A percentile compares a stretch with the other conserved stretches of the same genome.
These are phyloP conservation scores for Gomphus bonarii DNA, from an alignment of 1,284 basidiomycete species.

Conservation along the genomic window DNA sequence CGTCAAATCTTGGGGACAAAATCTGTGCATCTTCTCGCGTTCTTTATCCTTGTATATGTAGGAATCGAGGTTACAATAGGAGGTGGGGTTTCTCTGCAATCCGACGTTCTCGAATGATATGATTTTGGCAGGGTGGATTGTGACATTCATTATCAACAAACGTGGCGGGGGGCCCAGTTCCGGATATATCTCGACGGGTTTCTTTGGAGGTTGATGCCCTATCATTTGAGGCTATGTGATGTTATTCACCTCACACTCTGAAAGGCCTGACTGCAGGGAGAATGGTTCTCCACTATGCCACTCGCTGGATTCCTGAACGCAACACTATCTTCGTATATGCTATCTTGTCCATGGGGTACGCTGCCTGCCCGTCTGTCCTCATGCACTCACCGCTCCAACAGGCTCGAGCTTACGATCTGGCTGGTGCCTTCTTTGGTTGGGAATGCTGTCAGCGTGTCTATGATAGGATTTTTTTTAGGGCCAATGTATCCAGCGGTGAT, in stretches of 20 bases:
- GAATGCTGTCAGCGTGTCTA: constrained; percentile 46
- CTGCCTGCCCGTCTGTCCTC: not conserved
- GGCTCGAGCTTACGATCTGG: constrained; percentile 56
- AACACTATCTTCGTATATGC: constrained; percentile 30
- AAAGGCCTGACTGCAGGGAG: constrained; percentile 35
- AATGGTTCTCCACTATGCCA: constrained; percentile 26
- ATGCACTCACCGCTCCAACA: constrained; percentile 14
- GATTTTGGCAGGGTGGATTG: constrained; percentile 36
- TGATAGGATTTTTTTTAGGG: constrained; percentile 18
- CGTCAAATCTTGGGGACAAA: constrained; percentile 28
- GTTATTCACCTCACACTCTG: constrained; percentile 8
- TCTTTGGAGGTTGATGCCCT: constrained; percentile 32
- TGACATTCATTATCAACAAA: constrained; percentile 37
- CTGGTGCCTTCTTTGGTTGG: constrained; percentile 47
- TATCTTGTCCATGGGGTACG: constrained; percentile 26
- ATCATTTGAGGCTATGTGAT: constrained; percentile 4
- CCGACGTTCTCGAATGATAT: not conserved
- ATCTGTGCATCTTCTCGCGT: constrained; percentile 31
- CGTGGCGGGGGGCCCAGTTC: constrained; percentile 36
- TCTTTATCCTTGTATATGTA: constrained; percentile 37
- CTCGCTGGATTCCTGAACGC: constrained; percentile 28
- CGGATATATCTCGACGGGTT: constrained; percentile 42
- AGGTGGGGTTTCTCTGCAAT: constrained; percentile 18
- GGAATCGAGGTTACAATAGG: constrained; percentile 39
- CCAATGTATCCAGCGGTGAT: constrained; percentile 65